Conservation (phyloP, 345 rosid species). For the Trapa incisa region DNA sequence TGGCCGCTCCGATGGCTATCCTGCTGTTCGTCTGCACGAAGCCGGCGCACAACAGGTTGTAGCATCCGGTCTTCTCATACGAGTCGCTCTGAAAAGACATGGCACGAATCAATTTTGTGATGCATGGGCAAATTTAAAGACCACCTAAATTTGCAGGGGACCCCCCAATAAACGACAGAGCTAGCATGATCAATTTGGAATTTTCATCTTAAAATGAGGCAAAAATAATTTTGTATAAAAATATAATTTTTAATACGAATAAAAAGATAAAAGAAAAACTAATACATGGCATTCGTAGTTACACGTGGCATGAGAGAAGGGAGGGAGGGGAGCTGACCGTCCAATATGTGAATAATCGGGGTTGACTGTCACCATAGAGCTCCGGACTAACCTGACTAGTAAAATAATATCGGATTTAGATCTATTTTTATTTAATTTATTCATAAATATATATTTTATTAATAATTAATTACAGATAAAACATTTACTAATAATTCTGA, state of each 20-base stretch:
- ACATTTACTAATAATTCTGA: too few species aligned
- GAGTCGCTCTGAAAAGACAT: slow-evolving; percentile 59
- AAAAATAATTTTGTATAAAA: too few species aligned
- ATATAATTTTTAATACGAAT: neutral
- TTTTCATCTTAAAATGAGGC: too few species aligned
- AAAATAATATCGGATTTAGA: slow-evolving; percentile 17
- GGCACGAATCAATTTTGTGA: neutral
- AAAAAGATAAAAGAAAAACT: neutral
- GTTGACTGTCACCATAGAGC: slow-evolving; percentile 95
- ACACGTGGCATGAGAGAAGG: neutral
- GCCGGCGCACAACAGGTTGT: slow-evolving; percentile 88
- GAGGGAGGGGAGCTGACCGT: slow-evolving; percentile 41
- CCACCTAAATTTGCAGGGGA: neutral
- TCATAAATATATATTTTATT: too few species aligned
- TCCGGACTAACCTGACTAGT: slow-evolving; percentile 99
- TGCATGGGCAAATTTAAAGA: slow-evolving; percentile 1
- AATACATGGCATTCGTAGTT: neutral
- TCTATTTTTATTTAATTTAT: too few species aligned
- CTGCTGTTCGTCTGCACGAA: slow-evolving; percentile 89
- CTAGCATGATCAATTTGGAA: too few species aligned
- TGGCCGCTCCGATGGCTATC: slow-evolving; percentile 98
- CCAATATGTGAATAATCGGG: slow-evolving; percentile 95
- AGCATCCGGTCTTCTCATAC: slow-evolving; percentile 95
- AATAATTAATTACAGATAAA: too few species aligned
- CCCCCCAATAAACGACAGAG: too few species aligned